A percentile compares a stretch with the other conserved stretches of the same genome.
Evolutionary conservation across 2,329 filamentous ascomycete species (phyloP).

Genomic region (Xylariaceae sp.): DNA sequence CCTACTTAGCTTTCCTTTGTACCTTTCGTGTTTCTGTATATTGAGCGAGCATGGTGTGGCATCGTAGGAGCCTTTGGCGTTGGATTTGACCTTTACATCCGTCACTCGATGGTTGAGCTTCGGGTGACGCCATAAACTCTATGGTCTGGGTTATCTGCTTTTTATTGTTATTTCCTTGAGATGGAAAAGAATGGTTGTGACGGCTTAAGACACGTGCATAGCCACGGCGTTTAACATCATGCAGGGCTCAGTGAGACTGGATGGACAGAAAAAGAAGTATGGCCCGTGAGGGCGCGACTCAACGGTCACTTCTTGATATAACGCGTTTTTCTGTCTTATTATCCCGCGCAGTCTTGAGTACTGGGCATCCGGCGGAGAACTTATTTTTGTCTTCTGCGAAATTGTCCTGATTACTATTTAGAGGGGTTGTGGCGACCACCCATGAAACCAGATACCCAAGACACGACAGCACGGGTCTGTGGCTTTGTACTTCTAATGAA

Average conservation of each 20-base stretch:
- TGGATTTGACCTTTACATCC: slow-evolving; percentile 32
- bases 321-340: not conserved
- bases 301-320: slow-evolving; percentile 9
- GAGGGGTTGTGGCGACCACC: slow-evolving; percentile 25
- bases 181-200: slow-evolving; percentile 18
- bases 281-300: slow-evolving; percentile 11
- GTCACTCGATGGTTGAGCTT: not conserved
- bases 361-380: not conserved
- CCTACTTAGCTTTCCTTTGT: slow-evolving; percentile 38
- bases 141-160: slow-evolving; percentile 22
- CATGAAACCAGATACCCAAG: slow-evolving; percentile 29
- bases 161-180: slow-evolving; percentile 18
- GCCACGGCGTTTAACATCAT: slow-evolving; percentile 28
- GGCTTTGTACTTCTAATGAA: slow-evolving; percentile 26
- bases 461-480: slow-evolving; percentile 13
- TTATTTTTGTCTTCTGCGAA: slow-evolving; percentile 5
- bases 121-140: not conserved
- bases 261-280: slow-evolving; percentile 35
- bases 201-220: slow-evolving; percentile 29
- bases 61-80: slow-evolving; percentile 42
- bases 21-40: slow-evolving; percentile 43
- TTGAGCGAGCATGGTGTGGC: slow-evolving; percentile 46
- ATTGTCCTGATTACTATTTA: slow-evolving; percentile 17
- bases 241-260: slow-evolving; percentile 31
- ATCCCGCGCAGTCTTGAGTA: slow-evolving; percentile 1